Percentiles rank a stretch among this genome's conserved stretches.
phyloP scores from a whole-genome alignment of 1,284 basidiomycete genomes.

The Ustilago sp. region DNA sequence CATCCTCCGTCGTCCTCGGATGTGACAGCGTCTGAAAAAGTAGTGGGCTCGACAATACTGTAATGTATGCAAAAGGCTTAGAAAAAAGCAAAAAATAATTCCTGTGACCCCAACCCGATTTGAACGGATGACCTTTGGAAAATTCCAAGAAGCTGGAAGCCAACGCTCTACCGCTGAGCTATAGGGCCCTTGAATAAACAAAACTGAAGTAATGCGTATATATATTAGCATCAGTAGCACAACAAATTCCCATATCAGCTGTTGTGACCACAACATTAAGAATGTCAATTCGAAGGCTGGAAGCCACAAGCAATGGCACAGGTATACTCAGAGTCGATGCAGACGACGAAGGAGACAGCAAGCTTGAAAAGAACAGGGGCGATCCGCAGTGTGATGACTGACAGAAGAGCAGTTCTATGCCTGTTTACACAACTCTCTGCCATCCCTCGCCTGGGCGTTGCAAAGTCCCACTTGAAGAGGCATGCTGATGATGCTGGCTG shows the following conservation, averaged over 20 bases:
- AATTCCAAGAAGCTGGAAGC: constrained; percentile 39
- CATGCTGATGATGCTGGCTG: constrained; percentile 64
- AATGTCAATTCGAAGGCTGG: too few species aligned
- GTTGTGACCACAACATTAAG: too few species aligned
- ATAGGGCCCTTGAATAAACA: constrained; percentile 16
- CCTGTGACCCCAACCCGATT: constrained; percentile 50
- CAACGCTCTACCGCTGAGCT: constrained; percentile 58
- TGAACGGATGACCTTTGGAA: constrained; percentile 57
- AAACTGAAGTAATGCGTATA: rapidly evolving
- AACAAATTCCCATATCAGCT: too few species aligned
- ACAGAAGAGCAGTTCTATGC: constrained; percentile 27
- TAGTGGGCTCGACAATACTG: too few species aligned
- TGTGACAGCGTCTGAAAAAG: too few species aligned
- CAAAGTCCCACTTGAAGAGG: constrained; percentile 63
- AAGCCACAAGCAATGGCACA: too few species aligned
- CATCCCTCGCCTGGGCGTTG: constrained; percentile 51
- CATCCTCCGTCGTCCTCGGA: too few species aligned
- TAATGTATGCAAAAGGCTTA: too few species aligned
- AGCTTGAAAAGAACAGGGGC: not conserved
- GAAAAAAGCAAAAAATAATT: constrained; percentile 13
- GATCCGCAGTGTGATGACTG: not conserved
- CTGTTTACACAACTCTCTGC: constrained; percentile 60
- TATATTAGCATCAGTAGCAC: not conserved
- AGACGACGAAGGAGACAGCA: too few species aligned
- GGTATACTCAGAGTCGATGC: too few species aligned